Conservation (phyloP, 140 eudicot species). For the Ambrosia hybrid region DNA sequence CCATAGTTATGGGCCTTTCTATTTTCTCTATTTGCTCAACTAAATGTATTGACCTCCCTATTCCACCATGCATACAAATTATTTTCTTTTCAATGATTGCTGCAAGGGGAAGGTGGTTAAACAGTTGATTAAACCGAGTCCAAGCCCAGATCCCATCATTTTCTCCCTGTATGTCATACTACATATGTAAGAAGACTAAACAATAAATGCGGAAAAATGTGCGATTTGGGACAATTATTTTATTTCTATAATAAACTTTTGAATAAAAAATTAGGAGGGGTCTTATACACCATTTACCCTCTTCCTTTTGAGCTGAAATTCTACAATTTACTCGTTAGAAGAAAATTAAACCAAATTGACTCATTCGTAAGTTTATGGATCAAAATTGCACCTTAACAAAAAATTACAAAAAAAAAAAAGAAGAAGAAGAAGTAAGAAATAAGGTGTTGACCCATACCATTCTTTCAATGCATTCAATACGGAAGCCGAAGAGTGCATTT, state of each 20-base stretch:
- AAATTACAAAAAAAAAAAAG: not conserved
- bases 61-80: constrained; percentile 98
- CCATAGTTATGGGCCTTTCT: constrained; percentile 94
- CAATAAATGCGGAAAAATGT: not conserved
- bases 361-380: not conserved
- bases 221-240: not conserved
- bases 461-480: constrained; percentile 95
- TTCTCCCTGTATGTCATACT: constrained; percentile 66
- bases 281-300: not conserved
- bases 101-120: constrained; percentile 90
- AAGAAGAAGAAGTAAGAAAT: not conserved
- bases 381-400: not conserved
- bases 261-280: not conserved
- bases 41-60: constrained; percentile 89
- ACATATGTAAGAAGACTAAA: constrained; percentile 10
- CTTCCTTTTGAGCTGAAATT: not conserved
- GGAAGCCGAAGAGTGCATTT: constrained; percentile 93
- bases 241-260: not conserved
- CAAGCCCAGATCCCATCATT: constrained; percentile 97
- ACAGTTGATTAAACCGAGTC: constrained; percentile 91
- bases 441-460: constrained; percentile 51
- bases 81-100: constrained; percentile 92
- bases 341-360: not conserved
- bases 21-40: constrained; percentile 97
- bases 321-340: not conserved